phyloP scores from a whole-genome alignment of 495 filamentous ascomycete species.

The Penicillium antarcticum region DNA sequence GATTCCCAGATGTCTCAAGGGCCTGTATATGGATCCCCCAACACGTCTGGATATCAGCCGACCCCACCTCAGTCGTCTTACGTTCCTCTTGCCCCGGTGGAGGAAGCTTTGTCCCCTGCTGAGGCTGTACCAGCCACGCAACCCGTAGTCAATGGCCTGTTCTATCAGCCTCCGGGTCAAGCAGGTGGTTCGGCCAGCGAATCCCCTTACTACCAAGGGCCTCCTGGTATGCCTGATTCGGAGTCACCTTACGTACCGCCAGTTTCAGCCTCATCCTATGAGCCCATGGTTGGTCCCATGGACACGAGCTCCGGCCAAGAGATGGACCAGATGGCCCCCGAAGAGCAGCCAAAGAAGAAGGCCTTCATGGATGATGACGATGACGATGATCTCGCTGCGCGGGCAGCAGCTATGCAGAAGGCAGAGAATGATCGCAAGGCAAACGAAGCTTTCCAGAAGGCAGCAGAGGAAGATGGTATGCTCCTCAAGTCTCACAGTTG shows the following conservation, averaged over 20 bases:
- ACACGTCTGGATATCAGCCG: conserved; percentile 37
- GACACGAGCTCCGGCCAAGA: conserved; percentile 26
- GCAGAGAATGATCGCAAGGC: conserved; percentile 52
- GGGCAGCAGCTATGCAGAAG: conserved; percentile 52
- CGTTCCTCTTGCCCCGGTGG: conserved; percentile 44
- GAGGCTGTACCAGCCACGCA: conserved; percentile 14
- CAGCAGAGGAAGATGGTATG: conserved; percentile 81
- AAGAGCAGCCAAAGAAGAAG: conserved; percentile 67
- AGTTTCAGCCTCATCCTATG: not conserved
- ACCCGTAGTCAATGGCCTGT: conserved; percentile 23
- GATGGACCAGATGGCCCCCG: conserved; percentile 33
- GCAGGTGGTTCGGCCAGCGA: conserved; percentile 1
- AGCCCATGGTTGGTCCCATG: not conserved
- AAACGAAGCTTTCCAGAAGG: conserved; percentile 77
- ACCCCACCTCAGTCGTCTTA: conserved; percentile 50
- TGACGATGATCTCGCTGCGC: conserved; percentile 46
- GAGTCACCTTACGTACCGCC: conserved; percentile 7
- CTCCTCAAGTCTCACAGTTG: not conserved
- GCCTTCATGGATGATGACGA: conserved; percentile 75
- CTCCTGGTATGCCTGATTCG: conserved; percentile 21
- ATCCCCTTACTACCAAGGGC: conserved; percentile 25
- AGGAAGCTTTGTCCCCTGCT: conserved; percentile 35
- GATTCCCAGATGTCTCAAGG: conserved; percentile 32
- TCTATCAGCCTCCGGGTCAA: conserved; percentile 24
- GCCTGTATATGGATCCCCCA: conserved; percentile 35